Evolutionary conservation across 1,284 basidiomycete species (phyloP).

Genomic region (Exsudoporus floridanus): DNA sequence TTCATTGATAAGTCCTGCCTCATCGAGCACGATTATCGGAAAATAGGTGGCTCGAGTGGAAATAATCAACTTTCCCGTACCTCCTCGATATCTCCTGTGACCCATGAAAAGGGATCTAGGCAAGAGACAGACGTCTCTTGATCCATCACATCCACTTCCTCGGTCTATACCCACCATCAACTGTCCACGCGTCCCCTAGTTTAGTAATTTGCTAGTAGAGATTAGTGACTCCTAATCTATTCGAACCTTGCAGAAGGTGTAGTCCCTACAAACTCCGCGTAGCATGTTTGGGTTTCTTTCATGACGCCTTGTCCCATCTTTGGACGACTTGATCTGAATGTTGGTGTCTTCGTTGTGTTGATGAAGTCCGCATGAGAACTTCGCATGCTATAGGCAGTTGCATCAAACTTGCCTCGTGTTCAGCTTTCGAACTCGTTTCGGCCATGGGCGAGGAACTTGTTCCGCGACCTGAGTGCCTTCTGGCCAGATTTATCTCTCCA

Average conservation of each 20-base stretch:
- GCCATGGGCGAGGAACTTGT: constrained; percentile 5
- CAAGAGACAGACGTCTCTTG: constrained; percentile 6
- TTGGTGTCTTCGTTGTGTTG: constrained; percentile 14
- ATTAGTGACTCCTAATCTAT: constrained; percentile 7
- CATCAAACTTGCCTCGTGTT: constrained; percentile 26
- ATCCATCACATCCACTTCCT: constrained; percentile 23
- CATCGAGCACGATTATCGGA: constrained; percentile 3
- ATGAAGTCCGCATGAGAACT: constrained; percentile 19
- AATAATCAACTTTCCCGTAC: constrained; percentile 5
- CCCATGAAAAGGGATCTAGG: constrained; percentile 11
- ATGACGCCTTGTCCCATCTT: constrained; percentile 13
- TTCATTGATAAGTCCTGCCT: neutral
- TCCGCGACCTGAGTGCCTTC: constrained; percentile 2
- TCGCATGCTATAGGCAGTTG: constrained; percentile 6
- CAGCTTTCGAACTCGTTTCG: constrained; percentile 4
- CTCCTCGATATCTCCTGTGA: constrained; percentile 8
- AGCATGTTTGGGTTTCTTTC: constrained; percentile 5
- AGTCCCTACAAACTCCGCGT: constrained; percentile 25
- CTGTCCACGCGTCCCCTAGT: constrained; percentile 4
- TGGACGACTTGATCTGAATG: constrained; percentile 11
- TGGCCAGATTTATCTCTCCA: constrained; percentile 11
- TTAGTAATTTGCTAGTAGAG: constrained; percentile 10
- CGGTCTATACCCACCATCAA: constrained; percentile 24
- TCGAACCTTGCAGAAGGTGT: constrained; percentile 11
- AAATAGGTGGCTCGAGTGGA: constrained; percentile 6